Base-by-base conservation (phyloP, 768 basidiomycete genomes). In the Symmetrospora coprosmae region DNA sequence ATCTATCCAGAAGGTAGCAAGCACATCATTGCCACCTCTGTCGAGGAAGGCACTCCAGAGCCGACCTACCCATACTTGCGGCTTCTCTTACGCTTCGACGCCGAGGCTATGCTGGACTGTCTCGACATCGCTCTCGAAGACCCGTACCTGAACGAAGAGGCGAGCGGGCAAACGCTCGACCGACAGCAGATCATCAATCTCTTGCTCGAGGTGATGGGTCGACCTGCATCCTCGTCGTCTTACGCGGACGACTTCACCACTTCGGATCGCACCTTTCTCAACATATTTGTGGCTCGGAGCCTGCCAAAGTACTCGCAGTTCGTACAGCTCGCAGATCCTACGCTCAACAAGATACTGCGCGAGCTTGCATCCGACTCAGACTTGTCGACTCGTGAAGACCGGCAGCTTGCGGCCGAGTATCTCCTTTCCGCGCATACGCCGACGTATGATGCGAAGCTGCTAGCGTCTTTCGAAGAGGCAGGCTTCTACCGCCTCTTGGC, bases 121-220 rank as follows among this genome's bases (percentile, higher is more conserved):
- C 76, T 99, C 63, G 94, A 99, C 72, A 82, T 90, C 61, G 89
- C 87, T 0, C 92, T 97, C 66, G 94, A 99, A 71, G 90, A 96
- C 66, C 72, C 83, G 1, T 92, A 85, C 74, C 79, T 96, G 31
- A 89, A 91, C 70, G 85, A 87, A 58, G 79, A 84, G 40, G 75
- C 52, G 19, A 21, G 61, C 19, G 61, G 27, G 1, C 28, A 14
- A 27, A 19, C 51, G 4, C 33, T 28, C 30, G 25, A 27, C 23
- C 50, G 52, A 7, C 35, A 46, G 21, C 27, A 14, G 2, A 43
- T 64, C 27, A 53, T 39, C 16, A 60, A 78, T 3, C 77, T 76
- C 48, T 74, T 76, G 27, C 77, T 84, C 51, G 85, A 78, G 69
- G 52, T 66, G 9, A 60, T 66, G 0, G 47, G 61, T 27, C n/a